Base-by-base conservation (phyloP, 345 rosid genomes). In the Populus euphratica region DNA sequence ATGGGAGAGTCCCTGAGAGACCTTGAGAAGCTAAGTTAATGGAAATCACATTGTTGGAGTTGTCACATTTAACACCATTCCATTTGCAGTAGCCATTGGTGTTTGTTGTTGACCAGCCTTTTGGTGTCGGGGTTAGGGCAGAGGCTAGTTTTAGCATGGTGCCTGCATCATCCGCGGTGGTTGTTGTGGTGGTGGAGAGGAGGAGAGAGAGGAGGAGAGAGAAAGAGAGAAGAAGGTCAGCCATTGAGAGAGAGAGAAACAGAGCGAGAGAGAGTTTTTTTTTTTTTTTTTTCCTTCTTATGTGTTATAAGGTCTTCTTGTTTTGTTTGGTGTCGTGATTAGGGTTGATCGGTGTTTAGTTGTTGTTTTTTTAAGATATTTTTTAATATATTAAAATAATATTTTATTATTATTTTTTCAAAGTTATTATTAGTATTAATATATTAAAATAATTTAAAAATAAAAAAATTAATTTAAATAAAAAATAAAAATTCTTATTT, bases 61-160 rank as follows among this genome's bases (percentile, higher is more conserved):
- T 44, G 77, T 86, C 88, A 64, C 97, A 93, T 2, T 0, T 23
- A 50, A 93, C 68, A 80, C 95, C 93, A 0, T 12, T 13, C 98
- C 98, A 94, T 0, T 27, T 5, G 81, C 98, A 94, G 83, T 54
- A 84, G 50, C 27, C 79, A 52, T 69, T 8, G 7, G 86, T 79
- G 27, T 85, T 78, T 10, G 73, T 59, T 35, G 86, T 44, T 1
- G 93, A 88, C 98, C 98, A 93, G 17, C 79, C 83, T 8, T 84
- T 35, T 18, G 98, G 97, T 3, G 86, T 39, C 2, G 89, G 84
- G 13, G 5, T n/a, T n/a, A 93, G 81, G 10, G 91, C 78, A 23
- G 80, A 52, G 44, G 93, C 87, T 6, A 94, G 73, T 31, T 80
- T 74, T 35, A 85, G 81, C 78, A 93, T 86, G 49, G 81, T 84